These are phyloP conservation scores for Exophiala sp. DNA, from an alignment of 2,329 filamentous ascomycete genomes.

Conservation along the genomic window DNA sequence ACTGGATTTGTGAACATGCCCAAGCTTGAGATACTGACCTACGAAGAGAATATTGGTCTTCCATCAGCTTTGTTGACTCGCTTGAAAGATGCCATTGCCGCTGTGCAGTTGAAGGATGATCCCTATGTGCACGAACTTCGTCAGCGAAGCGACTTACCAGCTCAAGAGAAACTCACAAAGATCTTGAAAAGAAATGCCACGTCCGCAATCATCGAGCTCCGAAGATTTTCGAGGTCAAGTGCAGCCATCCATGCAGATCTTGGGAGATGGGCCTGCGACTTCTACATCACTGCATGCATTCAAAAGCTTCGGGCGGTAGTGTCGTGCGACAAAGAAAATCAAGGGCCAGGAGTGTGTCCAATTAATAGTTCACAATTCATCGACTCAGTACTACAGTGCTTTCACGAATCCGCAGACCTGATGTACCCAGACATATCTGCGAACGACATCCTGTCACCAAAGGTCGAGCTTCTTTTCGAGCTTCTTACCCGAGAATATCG, in stretches of 20 bases:
- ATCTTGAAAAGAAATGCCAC: constrained; percentile 35
- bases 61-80: constrained; percentile 38
- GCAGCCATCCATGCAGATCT: constrained; percentile 54
- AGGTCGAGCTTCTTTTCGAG: constrained; percentile 55
- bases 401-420: neutral
- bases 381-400: constrained; percentile 7
- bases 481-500: constrained; percentile 46
- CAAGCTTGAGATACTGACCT: constrained; percentile 44
- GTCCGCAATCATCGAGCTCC: constrained; percentile 50
- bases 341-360: neutral
- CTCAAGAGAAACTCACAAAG: constrained; percentile 29
- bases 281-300: constrained; percentile 57
- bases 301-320: constrained; percentile 30
- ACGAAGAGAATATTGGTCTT: constrained; percentile 14
- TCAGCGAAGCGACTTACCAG: constrained; percentile 36
- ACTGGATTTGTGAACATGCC: constrained; percentile 67
- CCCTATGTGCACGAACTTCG: constrained; percentile 55
- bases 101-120: constrained; percentile 58
- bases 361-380: constrained; percentile 6
- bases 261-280: constrained; percentile 66
- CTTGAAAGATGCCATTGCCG: constrained; percentile 41
- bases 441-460: constrained; percentile 36
- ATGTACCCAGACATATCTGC: neutral
- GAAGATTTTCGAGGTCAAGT: constrained; percentile 51
- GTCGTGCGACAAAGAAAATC: neutral